A percentile compares a stretch with the other conserved stretches of the same genome.
Evolutionary conservation across 768 basidiomycete genomes (phyloP).

Genomic region (Leccinum uliginosum): DNA sequence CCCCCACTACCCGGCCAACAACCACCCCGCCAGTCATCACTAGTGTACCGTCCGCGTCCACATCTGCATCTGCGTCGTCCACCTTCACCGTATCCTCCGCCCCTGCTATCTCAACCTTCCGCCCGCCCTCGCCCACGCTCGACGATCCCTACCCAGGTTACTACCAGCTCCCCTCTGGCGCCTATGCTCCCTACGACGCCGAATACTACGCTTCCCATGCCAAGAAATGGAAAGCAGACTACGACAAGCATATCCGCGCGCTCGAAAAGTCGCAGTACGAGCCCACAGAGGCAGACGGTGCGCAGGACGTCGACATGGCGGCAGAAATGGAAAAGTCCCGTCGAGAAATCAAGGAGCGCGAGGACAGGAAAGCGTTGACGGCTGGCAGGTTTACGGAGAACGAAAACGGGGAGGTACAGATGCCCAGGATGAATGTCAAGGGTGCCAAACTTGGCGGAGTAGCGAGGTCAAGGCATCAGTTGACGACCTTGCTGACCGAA

Average conservation of each 20-base stretch:
- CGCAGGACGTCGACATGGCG: slow-evolving; percentile 58
- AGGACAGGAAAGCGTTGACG: slow-evolving; percentile 74
- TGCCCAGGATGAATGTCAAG: slow-evolving; percentile 82
- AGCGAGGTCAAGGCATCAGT: slow-evolving; percentile 71
- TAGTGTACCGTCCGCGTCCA: slow-evolving; percentile 60
- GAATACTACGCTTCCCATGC: slow-evolving; percentile 64
- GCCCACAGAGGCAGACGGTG: slow-evolving; percentile 32
- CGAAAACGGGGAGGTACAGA: slow-evolving; percentile 42
- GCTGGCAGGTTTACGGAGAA: slow-evolving; percentile 42
- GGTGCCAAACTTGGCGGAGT: slow-evolving; percentile 67
- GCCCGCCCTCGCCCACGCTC: slow-evolving; percentile 69
- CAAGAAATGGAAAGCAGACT: slow-evolving; percentile 70
- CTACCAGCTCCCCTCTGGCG: slow-evolving; percentile 76
- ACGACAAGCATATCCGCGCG: slow-evolving; percentile 66
- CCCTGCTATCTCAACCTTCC: slow-evolving; percentile 61
- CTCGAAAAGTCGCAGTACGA: slow-evolving; percentile 71
- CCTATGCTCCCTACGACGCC: slow-evolving; percentile 72
- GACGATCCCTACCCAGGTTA: slow-evolving; percentile 83
- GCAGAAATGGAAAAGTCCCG: slow-evolving; percentile 78
- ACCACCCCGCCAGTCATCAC: slow-evolving; percentile 1
- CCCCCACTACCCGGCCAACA: slow-evolving; percentile 2
- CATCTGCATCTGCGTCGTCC: slow-evolving; percentile 70
- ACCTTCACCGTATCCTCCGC: slow-evolving; percentile 62
- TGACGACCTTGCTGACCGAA: slow-evolving; percentile 75
- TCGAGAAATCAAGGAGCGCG: slow-evolving; percentile 67